phyloP scores from a whole-genome alignment of 225 moss, liverwort and hornwort genomes.

The Thuidium tamariscinum region DNA sequence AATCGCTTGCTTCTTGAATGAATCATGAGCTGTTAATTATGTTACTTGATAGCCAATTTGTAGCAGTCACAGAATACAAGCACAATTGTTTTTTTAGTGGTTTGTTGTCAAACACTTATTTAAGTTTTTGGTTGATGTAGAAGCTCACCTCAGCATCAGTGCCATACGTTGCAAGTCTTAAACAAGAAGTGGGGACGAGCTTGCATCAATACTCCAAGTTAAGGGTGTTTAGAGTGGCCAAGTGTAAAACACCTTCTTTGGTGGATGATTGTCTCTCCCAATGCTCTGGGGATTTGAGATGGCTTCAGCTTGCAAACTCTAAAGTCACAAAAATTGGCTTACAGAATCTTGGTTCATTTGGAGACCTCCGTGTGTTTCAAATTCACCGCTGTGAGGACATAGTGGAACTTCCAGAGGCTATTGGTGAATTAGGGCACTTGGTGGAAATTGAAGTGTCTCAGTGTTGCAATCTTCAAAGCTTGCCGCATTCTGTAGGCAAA shows the following conservation, averaged over 20 bases:
- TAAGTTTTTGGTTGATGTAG: neutral
- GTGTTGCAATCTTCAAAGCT: no score
- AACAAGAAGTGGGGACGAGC: neutral
- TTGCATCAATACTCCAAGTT: neutral
- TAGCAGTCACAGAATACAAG: no score
- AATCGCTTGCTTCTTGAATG: neutral
- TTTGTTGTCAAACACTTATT: neutral
- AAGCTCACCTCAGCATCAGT: neutral
- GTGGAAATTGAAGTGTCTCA: accelerated
- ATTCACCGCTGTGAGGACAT: no score
- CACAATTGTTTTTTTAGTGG: no score
- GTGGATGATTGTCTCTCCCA: neutral
- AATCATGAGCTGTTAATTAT: neutral
- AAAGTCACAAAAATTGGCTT: neutral
- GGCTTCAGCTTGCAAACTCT: accelerated
- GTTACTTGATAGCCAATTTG: neutral
- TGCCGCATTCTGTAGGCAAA: no score
- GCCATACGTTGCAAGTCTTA: neutral
- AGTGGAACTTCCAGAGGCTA: no score
- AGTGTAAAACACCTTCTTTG: neutral
- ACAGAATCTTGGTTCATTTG: neutral
- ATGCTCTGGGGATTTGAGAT: no score
- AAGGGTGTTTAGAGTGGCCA: accelerated
- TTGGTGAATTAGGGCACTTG: no score
- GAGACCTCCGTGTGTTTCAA: neutral